These are phyloP conservation scores for Deinandra increscens DNA, from an alignment of 129 eudicot genomes.

Conservation along the genomic window DNA sequence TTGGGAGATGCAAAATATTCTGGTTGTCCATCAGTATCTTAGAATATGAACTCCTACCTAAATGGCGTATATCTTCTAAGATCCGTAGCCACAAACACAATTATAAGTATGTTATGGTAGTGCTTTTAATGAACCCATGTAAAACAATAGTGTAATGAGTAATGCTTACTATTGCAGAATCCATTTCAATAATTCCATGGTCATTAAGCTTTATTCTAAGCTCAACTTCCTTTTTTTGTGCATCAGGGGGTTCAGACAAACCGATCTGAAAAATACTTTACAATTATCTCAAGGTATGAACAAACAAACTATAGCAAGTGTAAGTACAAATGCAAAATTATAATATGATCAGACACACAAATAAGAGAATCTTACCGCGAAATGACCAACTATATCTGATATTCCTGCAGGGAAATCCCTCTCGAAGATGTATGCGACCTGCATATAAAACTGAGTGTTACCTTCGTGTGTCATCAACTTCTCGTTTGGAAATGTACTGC, in stretches of 20 bases:
- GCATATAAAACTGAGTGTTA: constrained; percentile 33
- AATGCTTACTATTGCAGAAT: constrained; percentile 57
- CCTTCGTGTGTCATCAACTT: constrained; percentile 34
- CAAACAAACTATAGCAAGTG: background rate
- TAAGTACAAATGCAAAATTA: background rate
- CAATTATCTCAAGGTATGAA: background rate
- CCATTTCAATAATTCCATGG: constrained; percentile 58
- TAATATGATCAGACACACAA: background rate
- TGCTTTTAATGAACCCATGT: background rate
- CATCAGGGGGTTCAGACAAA: constrained; percentile 35
- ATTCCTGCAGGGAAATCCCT: constrained; percentile 53
- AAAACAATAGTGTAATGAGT: background rate
- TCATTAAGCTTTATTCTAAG: constrained; percentile 53
- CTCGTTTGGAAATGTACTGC: constrained; percentile 52
- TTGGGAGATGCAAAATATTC: constrained; percentile 4
- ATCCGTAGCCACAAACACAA: constrained; percentile 36
- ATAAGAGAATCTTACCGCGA: constrained; percentile 35
- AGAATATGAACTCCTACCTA: no score
- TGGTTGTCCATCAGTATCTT: constrained; percentile 35
- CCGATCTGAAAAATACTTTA: constrained; percentile 46
- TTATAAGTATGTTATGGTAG: background rate
- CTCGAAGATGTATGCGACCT: constrained; percentile 45
- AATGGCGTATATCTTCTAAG: constrained; percentile 30
- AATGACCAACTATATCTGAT: constrained; percentile 50
- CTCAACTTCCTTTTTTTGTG: constrained; percentile 36